Conservation (phyloP, 805 yeast genomes). For the Isabelozyma gotoi region DNA sequence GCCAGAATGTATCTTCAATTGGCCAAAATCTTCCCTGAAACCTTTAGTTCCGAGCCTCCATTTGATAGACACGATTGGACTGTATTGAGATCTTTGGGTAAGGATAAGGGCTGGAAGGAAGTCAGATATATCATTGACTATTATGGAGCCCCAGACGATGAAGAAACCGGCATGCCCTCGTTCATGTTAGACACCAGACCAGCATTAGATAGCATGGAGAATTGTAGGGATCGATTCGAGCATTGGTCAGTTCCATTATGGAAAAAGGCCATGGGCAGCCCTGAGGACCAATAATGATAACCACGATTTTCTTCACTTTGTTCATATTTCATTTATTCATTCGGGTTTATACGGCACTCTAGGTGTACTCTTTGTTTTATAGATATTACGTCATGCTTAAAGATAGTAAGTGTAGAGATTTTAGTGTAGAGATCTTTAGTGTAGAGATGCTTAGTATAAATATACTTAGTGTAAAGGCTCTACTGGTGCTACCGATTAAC, state of each 20-base stretch:
- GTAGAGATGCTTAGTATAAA: too few relatives aligned
- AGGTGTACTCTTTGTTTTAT: background rate
- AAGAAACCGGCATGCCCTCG: slow-evolving; percentile 82
- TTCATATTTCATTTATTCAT: background rate
- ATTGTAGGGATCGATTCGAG: slow-evolving; percentile 65
- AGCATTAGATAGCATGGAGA: slow-evolving; percentile 70
- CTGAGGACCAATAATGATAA: slow-evolving; percentile 16
- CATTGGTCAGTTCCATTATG: slow-evolving; percentile 69
- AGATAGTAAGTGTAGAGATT: too few relatives aligned
- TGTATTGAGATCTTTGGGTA: slow-evolving; percentile 65
- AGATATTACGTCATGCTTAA: background rate
- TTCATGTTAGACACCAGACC: slow-evolving; percentile 95
- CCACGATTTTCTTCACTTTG: background rate
- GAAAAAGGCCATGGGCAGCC: slow-evolving; percentile 68
- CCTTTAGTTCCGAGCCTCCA: slow-evolving; percentile 78
- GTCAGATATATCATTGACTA: slow-evolving; percentile 95
- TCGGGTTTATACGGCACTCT: background rate
- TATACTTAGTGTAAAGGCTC: too few relatives aligned
- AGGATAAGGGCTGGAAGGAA: slow-evolving; percentile 52
- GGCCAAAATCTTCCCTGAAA: slow-evolving; percentile 69
- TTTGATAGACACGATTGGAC: slow-evolving; percentile 99
- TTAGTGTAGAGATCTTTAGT: too few relatives aligned
- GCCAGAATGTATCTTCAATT: slow-evolving; percentile 69
- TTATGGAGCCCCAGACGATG: slow-evolving; percentile 93
- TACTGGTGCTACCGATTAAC: too few relatives aligned